Evolutionary conservation across 495 filamentous ascomycete species (phyloP).

Genomic region (Neurospora africana): DNA sequence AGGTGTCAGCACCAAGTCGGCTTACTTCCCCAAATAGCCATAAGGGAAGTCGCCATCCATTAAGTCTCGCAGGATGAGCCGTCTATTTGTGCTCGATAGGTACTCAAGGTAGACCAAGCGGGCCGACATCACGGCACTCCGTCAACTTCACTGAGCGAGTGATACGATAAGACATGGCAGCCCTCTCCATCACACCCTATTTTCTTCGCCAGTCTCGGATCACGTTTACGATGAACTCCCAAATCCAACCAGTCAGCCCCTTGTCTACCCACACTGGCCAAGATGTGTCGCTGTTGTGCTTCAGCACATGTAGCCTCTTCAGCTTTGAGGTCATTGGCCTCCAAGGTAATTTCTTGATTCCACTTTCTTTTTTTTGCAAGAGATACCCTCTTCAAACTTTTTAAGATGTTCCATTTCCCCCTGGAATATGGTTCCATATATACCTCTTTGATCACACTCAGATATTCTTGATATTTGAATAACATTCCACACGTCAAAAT

Average conservation of each 20-base stretch:
- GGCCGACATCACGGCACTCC: neutral
- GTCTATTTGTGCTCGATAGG: neutral
- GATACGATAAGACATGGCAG: neutral
- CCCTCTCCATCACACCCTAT: neutral
- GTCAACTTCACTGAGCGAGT: neutral
- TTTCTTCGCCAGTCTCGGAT: neutral
- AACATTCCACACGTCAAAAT: neutral
- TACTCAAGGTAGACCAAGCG: neutral
- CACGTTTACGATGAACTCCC: neutral
- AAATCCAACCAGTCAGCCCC: neutral
- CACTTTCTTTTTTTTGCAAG: neutral
- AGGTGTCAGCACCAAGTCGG: neutral
- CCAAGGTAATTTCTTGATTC: neutral
- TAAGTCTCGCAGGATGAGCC: neutral
- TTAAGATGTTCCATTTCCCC: neutral
- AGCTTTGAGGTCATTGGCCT: neutral
- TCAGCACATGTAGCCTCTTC: neutral
- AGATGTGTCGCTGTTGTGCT: neutral
- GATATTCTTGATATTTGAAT: neutral
- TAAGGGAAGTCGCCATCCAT: neutral
- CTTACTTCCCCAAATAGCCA: neutral
- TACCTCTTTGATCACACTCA: neutral
- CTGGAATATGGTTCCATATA: neutral
- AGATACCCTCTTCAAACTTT: no score
- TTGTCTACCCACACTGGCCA: neutral